phyloP scores from a whole-genome alignment of 257 asterid species.

The Penstemon davidsonii region DNA sequence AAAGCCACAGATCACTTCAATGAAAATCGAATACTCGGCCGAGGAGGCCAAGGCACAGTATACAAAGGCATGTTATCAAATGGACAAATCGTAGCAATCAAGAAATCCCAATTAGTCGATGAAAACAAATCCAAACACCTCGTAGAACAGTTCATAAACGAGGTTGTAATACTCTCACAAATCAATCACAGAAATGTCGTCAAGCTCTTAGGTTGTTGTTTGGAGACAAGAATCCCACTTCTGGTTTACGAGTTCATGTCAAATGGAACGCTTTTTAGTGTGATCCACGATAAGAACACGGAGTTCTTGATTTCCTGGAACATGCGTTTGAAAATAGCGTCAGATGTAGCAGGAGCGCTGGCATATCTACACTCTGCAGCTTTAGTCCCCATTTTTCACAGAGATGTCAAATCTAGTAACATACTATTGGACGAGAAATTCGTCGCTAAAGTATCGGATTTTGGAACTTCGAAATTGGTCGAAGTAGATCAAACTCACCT shows the following conservation, averaged over 20 bases:
- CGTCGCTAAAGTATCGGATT: slow-evolving; percentile 28
- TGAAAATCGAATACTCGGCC: slow-evolving; percentile 30
- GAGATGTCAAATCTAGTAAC: slow-evolving; percentile 31
- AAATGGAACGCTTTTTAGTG: slow-evolving; percentile 24
- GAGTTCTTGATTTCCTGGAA: slow-evolving; percentile 30
- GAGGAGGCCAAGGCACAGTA: slow-evolving; percentile 34
- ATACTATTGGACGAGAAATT: slow-evolving; percentile 28
- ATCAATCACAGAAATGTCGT: slow-evolving; percentile 34
- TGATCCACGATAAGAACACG: slow-evolving; percentile 16
- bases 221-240: slow-evolving; percentile 24
- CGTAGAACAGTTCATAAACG: slow-evolving; percentile 31
- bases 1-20: slow-evolving; percentile 27
- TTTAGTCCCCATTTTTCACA: slow-evolving; percentile 31
- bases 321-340: slow-evolving; percentile 25
- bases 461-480: slow-evolving; percentile 23
- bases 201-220: slow-evolving; percentile 25
- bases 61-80: slow-evolving; percentile 30
- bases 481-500: slow-evolving; percentile 31
- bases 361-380: slow-evolving; percentile 31
- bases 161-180: slow-evolving; percentile 32
- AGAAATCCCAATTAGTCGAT: slow-evolving; percentile 28
- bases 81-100: slow-evolving; percentile 31
- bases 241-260: slow-evolving; percentile 25
- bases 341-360: slow-evolving; percentile 26
- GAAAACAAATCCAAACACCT: slow-evolving; percentile 23